Percentiles rank a stretch among this genome's conserved stretches.
phyloP scores from a whole-genome alignment of 192 early-diverging fungal genomes.

The Podila epicladia region DNA sequence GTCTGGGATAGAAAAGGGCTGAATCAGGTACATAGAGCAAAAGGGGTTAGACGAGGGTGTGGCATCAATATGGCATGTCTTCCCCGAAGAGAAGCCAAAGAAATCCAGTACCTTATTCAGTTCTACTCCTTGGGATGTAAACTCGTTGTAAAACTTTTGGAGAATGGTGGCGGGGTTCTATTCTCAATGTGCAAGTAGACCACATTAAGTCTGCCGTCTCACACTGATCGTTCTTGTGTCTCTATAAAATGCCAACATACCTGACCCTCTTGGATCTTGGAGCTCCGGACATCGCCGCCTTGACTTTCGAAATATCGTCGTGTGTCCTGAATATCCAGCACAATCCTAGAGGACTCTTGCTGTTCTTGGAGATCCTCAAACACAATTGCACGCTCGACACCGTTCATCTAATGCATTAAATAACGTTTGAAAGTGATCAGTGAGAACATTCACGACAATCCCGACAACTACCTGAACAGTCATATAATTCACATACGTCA shows the following conservation, averaged over 20 bases:
- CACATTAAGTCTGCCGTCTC: background rate
- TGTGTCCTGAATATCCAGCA: constrained; percentile 80
- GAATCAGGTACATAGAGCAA: background rate
- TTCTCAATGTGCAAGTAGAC: background rate
- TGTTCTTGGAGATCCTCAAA: constrained; percentile 75
- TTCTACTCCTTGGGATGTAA: constrained; percentile 16
- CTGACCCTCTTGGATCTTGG: constrained; percentile 30
- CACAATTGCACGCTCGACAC: constrained; percentile 66
- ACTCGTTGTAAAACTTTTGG: constrained; percentile 10
- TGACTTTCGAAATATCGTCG: constrained; percentile 82
- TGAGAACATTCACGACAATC: background rate
- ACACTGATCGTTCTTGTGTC: background rate
- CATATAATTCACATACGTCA: constrained; percentile 9
- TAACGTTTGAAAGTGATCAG: background rate
- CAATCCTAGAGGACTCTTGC: constrained; percentile 55
- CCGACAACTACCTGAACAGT: background rate
- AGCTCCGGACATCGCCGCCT: constrained; percentile 37
- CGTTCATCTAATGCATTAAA: constrained; percentile 47
- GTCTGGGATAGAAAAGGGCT: constrained; percentile 32
- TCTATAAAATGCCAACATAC: constrained; percentile 1
- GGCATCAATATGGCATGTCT: background rate
- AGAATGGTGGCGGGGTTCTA: constrained; percentile 37
- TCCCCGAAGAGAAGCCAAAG: background rate
- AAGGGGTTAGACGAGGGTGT: background rate
- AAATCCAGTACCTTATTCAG: constrained; percentile 17